A percentile compares a stretch with the other conserved stretches of the same genome.
Conservation (phyloP, 495 filamentous ascomycete species). For the Penicillium argentinense region DNA sequence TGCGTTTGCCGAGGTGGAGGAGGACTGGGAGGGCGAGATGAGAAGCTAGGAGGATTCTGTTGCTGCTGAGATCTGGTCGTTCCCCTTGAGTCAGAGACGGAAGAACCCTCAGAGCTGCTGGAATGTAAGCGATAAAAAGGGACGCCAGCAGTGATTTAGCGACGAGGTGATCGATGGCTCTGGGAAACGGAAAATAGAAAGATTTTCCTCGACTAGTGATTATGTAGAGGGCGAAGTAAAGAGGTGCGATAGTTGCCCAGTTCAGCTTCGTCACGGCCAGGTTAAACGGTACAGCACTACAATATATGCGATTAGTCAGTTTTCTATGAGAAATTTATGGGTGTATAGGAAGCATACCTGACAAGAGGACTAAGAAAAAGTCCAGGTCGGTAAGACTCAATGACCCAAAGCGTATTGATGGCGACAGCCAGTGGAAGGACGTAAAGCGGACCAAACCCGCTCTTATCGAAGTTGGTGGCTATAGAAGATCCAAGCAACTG, state of each 20-base stretch:
- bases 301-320: no score
- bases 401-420: slow-evolving; percentile 12
- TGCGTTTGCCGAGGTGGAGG: background rate
- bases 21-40: background rate
- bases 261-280: no score
- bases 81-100: background rate
- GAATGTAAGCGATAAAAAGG: background rate
- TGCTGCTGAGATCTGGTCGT: background rate
- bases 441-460: no score
- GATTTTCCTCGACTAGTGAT: background rate
- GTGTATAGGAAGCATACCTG: no score
- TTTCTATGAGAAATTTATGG: no score
- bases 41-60: background rate
- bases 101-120: background rate
- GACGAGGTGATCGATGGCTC: background rate
- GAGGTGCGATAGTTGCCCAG: background rate
- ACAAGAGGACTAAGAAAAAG: background rate
- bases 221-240: background rate
- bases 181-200: slow-evolving; percentile 2
- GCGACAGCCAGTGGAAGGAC: background rate
- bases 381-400: slow-evolving; percentile 6
- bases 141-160: background rate
- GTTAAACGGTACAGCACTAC: background rate
- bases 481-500: no score
- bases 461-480: no score